Evolutionary conservation across 441 rosid genomes (phyloP), one percentile per base, ranked within the genome.

Genomic region (Jatropha multifida): DNA sequence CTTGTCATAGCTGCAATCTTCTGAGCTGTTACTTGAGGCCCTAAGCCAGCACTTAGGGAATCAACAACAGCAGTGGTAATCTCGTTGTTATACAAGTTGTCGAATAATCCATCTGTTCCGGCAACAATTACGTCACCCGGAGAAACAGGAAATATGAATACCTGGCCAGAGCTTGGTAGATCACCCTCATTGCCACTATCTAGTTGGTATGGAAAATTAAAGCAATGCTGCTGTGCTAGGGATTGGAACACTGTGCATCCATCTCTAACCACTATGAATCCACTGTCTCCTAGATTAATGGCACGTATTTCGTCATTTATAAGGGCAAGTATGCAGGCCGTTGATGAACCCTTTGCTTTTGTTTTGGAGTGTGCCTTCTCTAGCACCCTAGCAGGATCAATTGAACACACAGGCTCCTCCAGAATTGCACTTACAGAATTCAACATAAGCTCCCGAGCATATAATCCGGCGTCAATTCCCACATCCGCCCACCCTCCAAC

Each of bases 401-500:
- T 76, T 44, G 88, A 86, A 37, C 92, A 91, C 80, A 82, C 81
- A 3, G 96, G 92, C 84, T 89, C 97, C 48, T 94, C 91, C 42
- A 79, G 88, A 70, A 94, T 83, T 62, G 94, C 97, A 65, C 73
- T 79, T 12, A 89, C 93, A 6, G 96, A 89, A 81, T 92, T 85
- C 46, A 89, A 90, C 98, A 94, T 92, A 73, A 92, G 97, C 74
- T 92, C 97, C 26, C 94, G 85, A 67, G 97, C 83, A 78, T 86
- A 92, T 54, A 17, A 77, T 77, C 98, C 98, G 3, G 98, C 82
- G 78, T 94, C 90, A 54, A 94, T 80, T 54, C 98, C 98, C 0
- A 87, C 87, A 71, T 90, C 97, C 26, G 97, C 98, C 98, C 98
- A 94, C 20, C 98, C 98, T 62, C 98, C 98, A 68, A 94, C 97